phyloP scores from a whole-genome alignment of 2,329 filamentous ascomycete species.

The Ophiostoma quercus region DNA sequence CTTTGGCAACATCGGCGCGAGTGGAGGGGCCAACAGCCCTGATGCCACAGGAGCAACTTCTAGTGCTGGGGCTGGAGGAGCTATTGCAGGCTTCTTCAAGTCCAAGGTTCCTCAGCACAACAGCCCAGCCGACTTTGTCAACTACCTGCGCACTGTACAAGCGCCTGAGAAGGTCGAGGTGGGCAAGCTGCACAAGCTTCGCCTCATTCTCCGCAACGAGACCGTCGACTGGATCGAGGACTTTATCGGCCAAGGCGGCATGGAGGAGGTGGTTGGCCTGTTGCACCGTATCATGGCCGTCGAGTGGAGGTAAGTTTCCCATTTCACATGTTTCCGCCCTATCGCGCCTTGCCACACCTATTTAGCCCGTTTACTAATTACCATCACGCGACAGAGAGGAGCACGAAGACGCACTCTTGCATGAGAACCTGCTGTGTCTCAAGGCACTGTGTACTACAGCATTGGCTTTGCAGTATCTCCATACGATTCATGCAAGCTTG shows the following conservation, averaged over 20 bases:
- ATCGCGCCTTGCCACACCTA: not conserved
- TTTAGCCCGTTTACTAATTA: not conserved
- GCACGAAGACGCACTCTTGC: conserved; percentile 86
- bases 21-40: conserved; percentile 35
- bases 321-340: conserved; percentile 9
- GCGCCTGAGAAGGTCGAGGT: conserved; percentile 83
- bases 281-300: conserved; percentile 90
- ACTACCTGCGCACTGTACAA: conserved; percentile 73
- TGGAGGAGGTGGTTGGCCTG: conserved; percentile 82
- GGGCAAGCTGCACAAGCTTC: conserved; percentile 89
- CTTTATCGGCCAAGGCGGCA: conserved; percentile 83
- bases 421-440: conserved; percentile 86
- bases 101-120: conserved; percentile 69
- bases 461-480: conserved; percentile 73
- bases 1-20: conserved; percentile 50
- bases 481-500: conserved; percentile 70
- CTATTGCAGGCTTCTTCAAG: conserved; percentile 48
- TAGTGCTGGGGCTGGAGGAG: conserved; percentile 34
- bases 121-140: conserved; percentile 76
- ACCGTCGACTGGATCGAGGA: conserved; percentile 92
- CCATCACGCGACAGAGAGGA: conserved; percentile 61
- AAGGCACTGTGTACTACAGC: conserved; percentile 93
- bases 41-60: conserved; percentile 35
- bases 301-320: conserved; percentile 73
- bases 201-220: conserved; percentile 84